These are phyloP conservation scores for Peniophora sp. DNA, from an alignment of 1,284 basidiomycete species.

Conservation along the genomic window DNA sequence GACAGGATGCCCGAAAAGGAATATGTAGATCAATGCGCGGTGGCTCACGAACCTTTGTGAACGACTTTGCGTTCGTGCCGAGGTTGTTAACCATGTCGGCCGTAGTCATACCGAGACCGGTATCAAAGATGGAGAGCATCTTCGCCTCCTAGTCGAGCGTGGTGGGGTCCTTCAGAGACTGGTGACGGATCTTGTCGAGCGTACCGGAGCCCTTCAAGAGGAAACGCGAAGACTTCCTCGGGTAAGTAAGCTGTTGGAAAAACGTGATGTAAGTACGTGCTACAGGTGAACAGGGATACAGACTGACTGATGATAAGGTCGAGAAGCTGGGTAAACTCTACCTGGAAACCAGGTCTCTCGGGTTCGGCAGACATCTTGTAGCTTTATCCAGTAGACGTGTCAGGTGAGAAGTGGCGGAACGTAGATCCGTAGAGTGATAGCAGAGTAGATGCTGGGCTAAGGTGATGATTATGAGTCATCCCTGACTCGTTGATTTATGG, in stretches of 20 bases:
- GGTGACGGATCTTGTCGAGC: conserved; percentile 94
- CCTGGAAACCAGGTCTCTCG: conserved; percentile 89
- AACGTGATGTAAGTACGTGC: conserved; percentile 12
- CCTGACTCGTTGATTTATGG: too few species aligned
- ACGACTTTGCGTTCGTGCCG: conserved; percentile 98
- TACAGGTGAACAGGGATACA: conserved; percentile 4
- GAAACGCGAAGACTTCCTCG: conserved; percentile 95
- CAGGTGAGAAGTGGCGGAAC: conserved; percentile 1
- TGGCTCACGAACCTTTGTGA: conserved; percentile 61
- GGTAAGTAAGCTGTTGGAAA: conserved; percentile 99
- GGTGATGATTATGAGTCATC: too few species aligned
- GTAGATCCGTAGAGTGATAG: conserved; percentile 4
- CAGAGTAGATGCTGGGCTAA: conserved; percentile 3
- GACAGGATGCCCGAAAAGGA: conserved; percentile 5
- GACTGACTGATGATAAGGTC: conserved; percentile 85
- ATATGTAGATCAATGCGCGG: conserved; percentile 3
- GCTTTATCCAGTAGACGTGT: conserved; percentile 7
- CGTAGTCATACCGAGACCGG: conserved; percentile 99
- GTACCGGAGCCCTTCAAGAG: conserved; percentile 94
- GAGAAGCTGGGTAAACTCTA: conserved; percentile 92
- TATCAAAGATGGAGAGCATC: conserved; percentile 86
- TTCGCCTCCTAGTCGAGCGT: conserved; percentile 93
- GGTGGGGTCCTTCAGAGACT: conserved; percentile 85
- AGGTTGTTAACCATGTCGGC: conserved; percentile 98
- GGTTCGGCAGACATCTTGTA: conserved; percentile 49